Conservation (phyloP, 2,329 filamentous ascomycete genomes). For the Penicillium capsulatum region DNA sequence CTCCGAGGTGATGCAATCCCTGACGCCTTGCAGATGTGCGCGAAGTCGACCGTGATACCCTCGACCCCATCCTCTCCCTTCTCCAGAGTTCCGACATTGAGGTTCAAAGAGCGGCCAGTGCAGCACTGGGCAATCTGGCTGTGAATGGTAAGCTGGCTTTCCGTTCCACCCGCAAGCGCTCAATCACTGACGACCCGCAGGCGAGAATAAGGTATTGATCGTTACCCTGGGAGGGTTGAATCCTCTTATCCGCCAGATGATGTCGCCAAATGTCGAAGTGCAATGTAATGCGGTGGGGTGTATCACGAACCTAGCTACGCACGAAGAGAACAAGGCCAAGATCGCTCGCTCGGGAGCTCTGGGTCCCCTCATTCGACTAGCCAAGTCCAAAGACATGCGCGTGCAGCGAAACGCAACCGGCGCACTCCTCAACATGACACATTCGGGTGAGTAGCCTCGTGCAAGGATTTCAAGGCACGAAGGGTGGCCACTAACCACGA, state of each 20-base stretch:
- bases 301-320: slow-evolving; percentile 96
- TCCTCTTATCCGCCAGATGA: slow-evolving; percentile 96
- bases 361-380: slow-evolving; percentile 81
- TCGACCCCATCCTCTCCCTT: slow-evolving; percentile 92
- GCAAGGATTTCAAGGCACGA: too few relatives aligned
- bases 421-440: slow-evolving; percentile 96
- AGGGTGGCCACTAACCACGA: too few relatives aligned
- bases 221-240: slow-evolving; percentile 85
- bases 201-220: slow-evolving; percentile 96
- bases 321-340: slow-evolving; percentile 98
- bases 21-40: slow-evolving; percentile 70
- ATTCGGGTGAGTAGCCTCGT: slow-evolving; percentile 66
- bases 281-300: slow-evolving; percentile 99
- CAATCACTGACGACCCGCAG: slow-evolving; percentile 54
- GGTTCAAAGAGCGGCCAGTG: slow-evolving; percentile 93
- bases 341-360: slow-evolving; percentile 93
- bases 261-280: slow-evolving; percentile 94
- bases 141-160: slow-evolving; percentile 69
- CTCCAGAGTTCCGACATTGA: slow-evolving; percentile 95
- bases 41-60: slow-evolving; percentile 89
- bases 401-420: slow-evolving; percentile 97
- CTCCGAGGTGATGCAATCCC: slow-evolving; percentile 8
- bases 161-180: slow-evolving; percentile 9
- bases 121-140: slow-evolving; percentile 89
- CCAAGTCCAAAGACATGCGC: slow-evolving; percentile 97